Evolutionary conservation across 768 basidiomycete species (phyloP).

Genomic region (Tremella yokohamensis): DNA sequence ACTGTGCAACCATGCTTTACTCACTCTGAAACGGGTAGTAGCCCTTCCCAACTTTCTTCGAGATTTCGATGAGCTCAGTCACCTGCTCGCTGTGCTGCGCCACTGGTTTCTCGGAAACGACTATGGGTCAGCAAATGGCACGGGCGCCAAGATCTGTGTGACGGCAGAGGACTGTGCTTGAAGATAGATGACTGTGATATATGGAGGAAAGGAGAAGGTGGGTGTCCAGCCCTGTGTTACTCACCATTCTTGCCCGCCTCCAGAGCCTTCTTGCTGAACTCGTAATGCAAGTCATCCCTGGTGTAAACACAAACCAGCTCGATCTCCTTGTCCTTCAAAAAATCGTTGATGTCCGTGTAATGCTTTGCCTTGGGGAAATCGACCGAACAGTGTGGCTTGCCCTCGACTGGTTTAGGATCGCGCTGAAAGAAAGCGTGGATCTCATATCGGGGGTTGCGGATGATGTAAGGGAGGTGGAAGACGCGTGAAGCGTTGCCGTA

Average conservation of each 20-base stretch:
- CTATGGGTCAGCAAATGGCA: constrained; percentile 10
- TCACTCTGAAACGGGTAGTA: constrained; percentile 26
- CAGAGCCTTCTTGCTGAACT: constrained; percentile 8
- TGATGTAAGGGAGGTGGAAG: constrained; percentile 12
- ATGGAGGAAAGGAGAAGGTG: no score
- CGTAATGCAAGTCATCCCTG: constrained; percentile 9
- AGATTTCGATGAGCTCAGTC: constrained; percentile 14
- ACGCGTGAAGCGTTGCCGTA: constrained; percentile 7
- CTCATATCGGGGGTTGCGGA: background rate
- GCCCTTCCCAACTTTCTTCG: constrained; percentile 17
- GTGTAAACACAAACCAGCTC: constrained; percentile 11
- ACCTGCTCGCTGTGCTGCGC: constrained; percentile 15
- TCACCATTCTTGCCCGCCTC: constrained; percentile 15
- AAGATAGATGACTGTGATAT: no score
- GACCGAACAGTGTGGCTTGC: constrained; percentile 5
- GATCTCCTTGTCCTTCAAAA: constrained; percentile 13
- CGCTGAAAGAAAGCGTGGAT: constrained; percentile 5
- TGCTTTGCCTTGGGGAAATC: constrained; percentile 15
- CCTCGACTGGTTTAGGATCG: background rate
- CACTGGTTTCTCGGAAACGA: constrained; percentile 30
- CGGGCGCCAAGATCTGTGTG: no score
- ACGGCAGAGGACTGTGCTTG: no score
- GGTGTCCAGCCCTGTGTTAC: background rate
- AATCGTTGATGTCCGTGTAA: constrained; percentile 6
- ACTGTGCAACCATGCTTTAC: no score